These are phyloP conservation scores for Malassezia arunalokei DNA, from an alignment of 1,284 basidiomycete genomes.

Conservation along the genomic window DNA sequence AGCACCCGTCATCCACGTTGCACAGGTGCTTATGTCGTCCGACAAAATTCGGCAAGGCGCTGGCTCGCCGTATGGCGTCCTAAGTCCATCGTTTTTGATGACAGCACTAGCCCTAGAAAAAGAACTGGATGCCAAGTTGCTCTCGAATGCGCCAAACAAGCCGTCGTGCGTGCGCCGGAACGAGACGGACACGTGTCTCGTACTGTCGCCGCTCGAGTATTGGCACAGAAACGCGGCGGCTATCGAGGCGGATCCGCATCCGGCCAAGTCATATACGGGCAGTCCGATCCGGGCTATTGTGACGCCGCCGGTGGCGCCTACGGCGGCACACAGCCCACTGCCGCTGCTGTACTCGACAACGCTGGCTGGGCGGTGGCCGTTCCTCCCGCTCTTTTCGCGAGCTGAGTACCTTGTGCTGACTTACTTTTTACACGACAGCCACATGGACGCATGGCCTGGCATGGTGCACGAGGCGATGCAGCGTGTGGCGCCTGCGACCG, in stretches of 20 bases:
- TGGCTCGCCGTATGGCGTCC: constrained; percentile 30
- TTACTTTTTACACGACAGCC: constrained; percentile 27
- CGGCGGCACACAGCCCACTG: constrained; percentile 21
- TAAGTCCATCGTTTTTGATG: constrained; percentile 30
- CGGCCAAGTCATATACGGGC: constrained; percentile 19
- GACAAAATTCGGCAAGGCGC: constrained; percentile 33
- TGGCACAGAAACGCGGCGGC: constrained; percentile 21
- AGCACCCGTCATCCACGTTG: constrained; percentile 19
- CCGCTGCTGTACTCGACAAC: constrained; percentile 36
- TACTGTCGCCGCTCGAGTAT: constrained; percentile 36
- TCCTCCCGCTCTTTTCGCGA: constrained; percentile 34
- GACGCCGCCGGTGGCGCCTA: constrained; percentile 19
- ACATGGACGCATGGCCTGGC: not conserved
- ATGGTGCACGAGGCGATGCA: not conserved
- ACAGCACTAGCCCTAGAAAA: constrained; percentile 31
- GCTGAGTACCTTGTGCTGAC: constrained; percentile 41
- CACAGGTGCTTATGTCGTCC: constrained; percentile 41
- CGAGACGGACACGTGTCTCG: constrained; percentile 19
- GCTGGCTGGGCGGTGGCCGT: constrained; percentile 36
- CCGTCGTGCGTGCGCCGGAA: constrained; percentile 1
- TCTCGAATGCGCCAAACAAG: not conserved
- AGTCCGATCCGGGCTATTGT: constrained; percentile 11
- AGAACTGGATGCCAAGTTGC: constrained; percentile 19
- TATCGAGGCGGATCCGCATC: constrained; percentile 21
- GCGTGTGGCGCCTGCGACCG: not conserved